Evolutionary conservation across 306 rosid species (phyloP), one percentile per base, ranked within the genome.

Genomic region (Vicia sativa): DNA sequence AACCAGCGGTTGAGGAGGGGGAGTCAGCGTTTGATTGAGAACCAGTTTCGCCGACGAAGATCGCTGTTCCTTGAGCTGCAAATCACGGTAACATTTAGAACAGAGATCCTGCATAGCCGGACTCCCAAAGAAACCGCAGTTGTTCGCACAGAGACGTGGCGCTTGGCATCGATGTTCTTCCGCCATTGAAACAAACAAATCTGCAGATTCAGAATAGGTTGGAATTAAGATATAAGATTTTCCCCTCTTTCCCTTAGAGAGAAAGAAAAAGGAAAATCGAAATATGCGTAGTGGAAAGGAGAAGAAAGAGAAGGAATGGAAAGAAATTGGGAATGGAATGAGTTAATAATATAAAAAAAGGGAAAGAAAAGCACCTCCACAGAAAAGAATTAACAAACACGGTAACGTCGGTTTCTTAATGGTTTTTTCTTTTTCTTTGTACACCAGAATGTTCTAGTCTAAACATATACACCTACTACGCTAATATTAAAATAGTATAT

Each of bases 141-240:
- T 91, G 73, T 91, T 91, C 1, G 77, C 85, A 74, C 95, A 91
- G 0, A 91, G 86, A 41, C 78, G 79, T 8, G 82, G 95, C 11
- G 92, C 85, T 70, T 86, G 97, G 74, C 92, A 91, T 72, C 90
- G 38, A 72, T 84, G 97, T 68, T 91, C 96, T 83, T 88, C 97
- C 19, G 96, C 97, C 97, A 91, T 90, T 4, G 39, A 45, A 34
- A n/a, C n/a, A n/a, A 34, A 34, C 2, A 34, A 34, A 6, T 28
- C 18, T 2, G 5, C 5, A 56, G 62, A 2, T 23, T 23, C 26
- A 2, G 9, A 31, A 6, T 31, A 7, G 62, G 15, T 21, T 9
- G 13, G 62, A 28, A 26, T 23, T 18, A n/a, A 59, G 35, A 39
- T 3, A 8, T 21, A 34, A 37, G 10, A 65, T 65, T 65, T 65